Evolutionary conservation across 768 basidiomycete species (phyloP).

Genomic region (Inosperma sp.): DNA sequence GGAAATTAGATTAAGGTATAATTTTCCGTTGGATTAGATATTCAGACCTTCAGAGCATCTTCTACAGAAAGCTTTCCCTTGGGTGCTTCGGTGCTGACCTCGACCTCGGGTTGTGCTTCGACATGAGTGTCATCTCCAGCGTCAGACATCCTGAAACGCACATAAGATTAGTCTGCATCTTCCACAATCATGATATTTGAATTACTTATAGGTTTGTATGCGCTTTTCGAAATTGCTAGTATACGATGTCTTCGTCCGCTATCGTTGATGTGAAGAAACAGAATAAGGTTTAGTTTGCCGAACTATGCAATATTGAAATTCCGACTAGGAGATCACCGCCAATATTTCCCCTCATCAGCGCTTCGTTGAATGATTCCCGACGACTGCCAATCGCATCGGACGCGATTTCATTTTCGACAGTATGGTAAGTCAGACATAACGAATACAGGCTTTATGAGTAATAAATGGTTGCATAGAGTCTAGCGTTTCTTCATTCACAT

Average conservation of each 20-base stretch:
- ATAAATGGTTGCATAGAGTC: constrained; percentile 48
- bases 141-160: constrained; percentile 87
- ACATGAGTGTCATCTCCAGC: constrained; percentile 93
- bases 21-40: constrained; percentile 15
- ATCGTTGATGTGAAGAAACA: constrained; percentile 84
- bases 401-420: constrained; percentile 8
- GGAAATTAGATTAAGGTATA: neutral
- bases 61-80: constrained; percentile 96
- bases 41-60: constrained; percentile 78
- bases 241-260: constrained; percentile 89
- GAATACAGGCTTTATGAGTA: constrained; percentile 1
- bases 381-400: neutral
- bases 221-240: constrained; percentile 26
- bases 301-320: constrained; percentile 41
- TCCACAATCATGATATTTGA: neutral
- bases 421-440: constrained; percentile 7
- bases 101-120: constrained; percentile 65
- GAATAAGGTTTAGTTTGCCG: constrained; percentile 43
- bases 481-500: constrained; percentile 67
- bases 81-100: constrained; percentile 84
- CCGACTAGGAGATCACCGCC: constrained; percentile 50
- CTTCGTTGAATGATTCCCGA: neutral
- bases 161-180: constrained; percentile 10
- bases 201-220: constrained; percentile 40
- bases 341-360: neutral